Conservation (phyloP, 495 filamentous ascomycete genomes). For the Annulohypoxylon maeteangense region DNA sequence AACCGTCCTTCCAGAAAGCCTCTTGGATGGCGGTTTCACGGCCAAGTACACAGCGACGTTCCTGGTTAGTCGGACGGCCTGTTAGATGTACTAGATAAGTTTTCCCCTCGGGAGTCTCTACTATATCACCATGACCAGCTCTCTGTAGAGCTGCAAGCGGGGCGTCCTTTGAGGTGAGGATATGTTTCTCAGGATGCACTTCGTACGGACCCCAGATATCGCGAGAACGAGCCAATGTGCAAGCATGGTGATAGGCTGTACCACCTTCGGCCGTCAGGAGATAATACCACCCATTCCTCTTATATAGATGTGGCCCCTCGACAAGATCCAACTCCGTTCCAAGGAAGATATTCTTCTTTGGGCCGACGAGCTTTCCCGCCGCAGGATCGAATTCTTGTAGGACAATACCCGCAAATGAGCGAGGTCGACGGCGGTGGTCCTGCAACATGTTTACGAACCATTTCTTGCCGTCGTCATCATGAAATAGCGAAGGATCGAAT, state of each 20-base stretch:
- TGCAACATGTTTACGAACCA: constrained; percentile 66
- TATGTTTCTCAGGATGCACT: constrained; percentile 59
- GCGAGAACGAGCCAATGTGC: constrained; percentile 63
- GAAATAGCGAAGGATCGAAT: constrained; percentile 69
- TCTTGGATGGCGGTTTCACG: constrained; percentile 67
- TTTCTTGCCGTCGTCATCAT: constrained; percentile 66
- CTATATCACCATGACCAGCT: constrained; percentile 68
- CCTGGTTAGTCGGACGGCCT: constrained; percentile 63
- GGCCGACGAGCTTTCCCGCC: constrained; percentile 57
- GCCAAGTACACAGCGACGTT: constrained; percentile 64
- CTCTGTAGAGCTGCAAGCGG: constrained; percentile 60
- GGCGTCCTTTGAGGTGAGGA: constrained; percentile 58
- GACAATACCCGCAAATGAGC: constrained; percentile 58
- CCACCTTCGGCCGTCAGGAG: constrained; percentile 71
- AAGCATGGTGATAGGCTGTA: constrained; percentile 66
- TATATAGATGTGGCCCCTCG: constrained; percentile 71
- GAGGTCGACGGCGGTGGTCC: constrained; percentile 61
- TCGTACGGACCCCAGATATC: constrained; percentile 70
- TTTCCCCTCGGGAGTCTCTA: constrained; percentile 66
- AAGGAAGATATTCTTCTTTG: constrained; percentile 62
- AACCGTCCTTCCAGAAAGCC: constrained; percentile 64
- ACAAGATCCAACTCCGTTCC: constrained; percentile 66
- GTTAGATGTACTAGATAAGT: constrained; percentile 66
- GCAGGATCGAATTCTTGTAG: constrained; percentile 61
- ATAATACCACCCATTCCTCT: constrained; percentile 67